These are phyloP conservation scores for Microdochium nivale DNA, from an alignment of 2,329 filamentous ascomycete genomes.

Conservation along the genomic window DNA sequence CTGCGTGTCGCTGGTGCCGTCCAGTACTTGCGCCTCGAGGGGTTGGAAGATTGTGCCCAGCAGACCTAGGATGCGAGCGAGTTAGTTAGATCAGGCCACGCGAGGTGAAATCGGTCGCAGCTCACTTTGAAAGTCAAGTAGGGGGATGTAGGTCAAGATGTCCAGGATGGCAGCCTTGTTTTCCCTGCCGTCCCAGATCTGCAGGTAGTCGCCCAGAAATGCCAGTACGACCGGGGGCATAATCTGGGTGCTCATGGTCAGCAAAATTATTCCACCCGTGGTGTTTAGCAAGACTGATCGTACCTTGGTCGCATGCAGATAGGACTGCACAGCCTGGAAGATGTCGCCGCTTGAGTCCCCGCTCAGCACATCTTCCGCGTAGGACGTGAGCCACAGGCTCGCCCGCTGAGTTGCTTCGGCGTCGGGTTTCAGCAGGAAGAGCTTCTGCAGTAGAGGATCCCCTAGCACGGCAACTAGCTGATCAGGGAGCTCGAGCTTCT, in stretches of 20 bases:
- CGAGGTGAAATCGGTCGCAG: background rate
- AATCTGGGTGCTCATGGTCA: slow-evolving; percentile 19
- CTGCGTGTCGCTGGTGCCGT: slow-evolving; percentile 43
- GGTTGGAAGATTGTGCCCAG: slow-evolving; percentile 36
- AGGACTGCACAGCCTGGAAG: slow-evolving; percentile 45
- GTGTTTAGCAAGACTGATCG: slow-evolving; percentile 5
- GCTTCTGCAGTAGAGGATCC: slow-evolving; percentile 71
- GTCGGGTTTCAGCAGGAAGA: slow-evolving; percentile 56
- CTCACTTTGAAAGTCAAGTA: slow-evolving; percentile 48
- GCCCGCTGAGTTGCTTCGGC: slow-evolving; percentile 41
- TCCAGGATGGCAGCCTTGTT: slow-evolving; percentile 46
- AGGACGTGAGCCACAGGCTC: slow-evolving; percentile 49
- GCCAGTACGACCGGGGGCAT: slow-evolving; percentile 39
- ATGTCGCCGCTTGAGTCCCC: slow-evolving; percentile 42
- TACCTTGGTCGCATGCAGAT: slow-evolving; percentile 49
- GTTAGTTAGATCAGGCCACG: background rate
- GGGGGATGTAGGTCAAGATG: slow-evolving; percentile 45
- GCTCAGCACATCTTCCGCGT: slow-evolving; percentile 44
- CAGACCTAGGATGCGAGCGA: slow-evolving; percentile 34
- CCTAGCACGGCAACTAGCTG: slow-evolving; percentile 70
- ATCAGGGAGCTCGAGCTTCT: slow-evolving; percentile 72
- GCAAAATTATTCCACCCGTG: background rate
- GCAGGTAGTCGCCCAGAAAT: slow-evolving; percentile 44
- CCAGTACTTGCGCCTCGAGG: slow-evolving; percentile 42
- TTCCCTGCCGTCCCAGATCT: slow-evolving; percentile 53